Percentiles rank a stretch among this genome's conserved stretches.
phyloP scores from a whole-genome alignment of 148 eudicot species.

The Tetragonia tetragonoides region DNA sequence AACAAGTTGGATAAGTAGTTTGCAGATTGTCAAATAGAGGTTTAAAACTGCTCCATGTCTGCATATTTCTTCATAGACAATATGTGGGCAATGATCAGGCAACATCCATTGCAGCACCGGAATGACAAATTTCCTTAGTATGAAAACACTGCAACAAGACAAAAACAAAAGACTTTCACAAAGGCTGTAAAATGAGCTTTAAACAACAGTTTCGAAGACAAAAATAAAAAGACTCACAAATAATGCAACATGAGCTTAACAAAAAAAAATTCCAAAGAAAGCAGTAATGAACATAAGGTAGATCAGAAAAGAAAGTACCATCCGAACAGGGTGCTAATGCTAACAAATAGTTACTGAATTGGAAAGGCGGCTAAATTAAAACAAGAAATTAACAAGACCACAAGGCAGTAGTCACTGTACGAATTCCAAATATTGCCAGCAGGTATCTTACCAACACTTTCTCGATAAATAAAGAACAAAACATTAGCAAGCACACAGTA shows the following conservation, averaged over 20 bases:
- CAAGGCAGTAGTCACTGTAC: no score
- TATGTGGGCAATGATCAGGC: constrained; percentile 64
- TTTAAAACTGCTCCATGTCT: constrained; percentile 39
- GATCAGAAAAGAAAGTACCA: background rate
- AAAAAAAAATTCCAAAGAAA: background rate
- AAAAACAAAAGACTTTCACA: constrained; percentile 6
- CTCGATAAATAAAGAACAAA: no score
- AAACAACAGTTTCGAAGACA: no score
- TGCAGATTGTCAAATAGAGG: constrained; percentile 51
- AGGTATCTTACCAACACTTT: no score
- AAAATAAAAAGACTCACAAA: no score
- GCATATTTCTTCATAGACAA: constrained; percentile 40
- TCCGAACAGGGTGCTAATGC: background rate
- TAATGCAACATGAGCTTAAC: background rate
- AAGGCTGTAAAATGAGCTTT: constrained; percentile 2
- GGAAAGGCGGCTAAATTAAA: no score
- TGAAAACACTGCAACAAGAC: constrained; percentile 64
- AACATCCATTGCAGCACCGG: constrained; percentile 76
- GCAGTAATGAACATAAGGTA: background rate
- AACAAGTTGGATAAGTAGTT: constrained; percentile 58
- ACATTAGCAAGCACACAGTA: no score
- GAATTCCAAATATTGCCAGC: no score
- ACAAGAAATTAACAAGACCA: no score
- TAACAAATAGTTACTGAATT: no score
- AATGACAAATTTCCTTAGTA: constrained; percentile 60